These are phyloP conservation scores for Termitomyces sp. DNA, from an alignment of 768 basidiomycete genomes.

Conservation along the genomic window DNA sequence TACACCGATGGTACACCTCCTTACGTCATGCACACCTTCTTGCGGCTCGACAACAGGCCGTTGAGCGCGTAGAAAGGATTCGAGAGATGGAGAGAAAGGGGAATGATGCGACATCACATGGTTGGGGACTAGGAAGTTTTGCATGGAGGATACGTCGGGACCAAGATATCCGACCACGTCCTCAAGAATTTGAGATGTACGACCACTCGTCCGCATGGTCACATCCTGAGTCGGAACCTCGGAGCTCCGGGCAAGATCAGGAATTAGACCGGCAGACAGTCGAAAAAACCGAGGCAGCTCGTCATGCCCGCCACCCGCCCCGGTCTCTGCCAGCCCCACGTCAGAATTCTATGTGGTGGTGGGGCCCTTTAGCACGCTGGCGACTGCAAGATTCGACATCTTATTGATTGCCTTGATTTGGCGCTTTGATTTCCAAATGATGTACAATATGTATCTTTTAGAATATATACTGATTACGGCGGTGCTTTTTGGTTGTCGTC, in stretches of 20 bases:
- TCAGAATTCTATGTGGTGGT: slow-evolving; percentile 66
- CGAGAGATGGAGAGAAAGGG: slow-evolving; percentile 52
- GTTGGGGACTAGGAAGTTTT: slow-evolving; percentile 78
- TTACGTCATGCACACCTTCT: slow-evolving; percentile 68
- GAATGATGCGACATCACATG: slow-evolving; percentile 30
- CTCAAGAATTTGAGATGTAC: slow-evolving; percentile 22
- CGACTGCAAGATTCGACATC: slow-evolving; percentile 73
- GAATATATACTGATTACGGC: slow-evolving; percentile 1
- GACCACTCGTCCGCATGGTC: slow-evolving; percentile 9
- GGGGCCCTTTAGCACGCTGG: slow-evolving; percentile 76
- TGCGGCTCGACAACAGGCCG: slow-evolving; percentile 69
- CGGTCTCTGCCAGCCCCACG: slow-evolving; percentile 14
- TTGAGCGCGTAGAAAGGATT: slow-evolving; percentile 63
- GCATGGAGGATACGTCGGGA: slow-evolving; percentile 33
- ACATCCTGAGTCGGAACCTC: slow-evolving; percentile 1
- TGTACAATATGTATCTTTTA: slow-evolving; percentile 16
- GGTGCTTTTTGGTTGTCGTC: neutral
- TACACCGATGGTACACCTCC: slow-evolving; percentile 55
- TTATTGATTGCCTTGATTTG: slow-evolving; percentile 37
- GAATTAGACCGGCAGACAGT: slow-evolving; percentile 4
- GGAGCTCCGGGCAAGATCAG: neutral
- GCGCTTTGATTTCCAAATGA: slow-evolving; percentile 4
- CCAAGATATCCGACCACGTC: neutral
- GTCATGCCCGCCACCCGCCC: slow-evolving; percentile 1
- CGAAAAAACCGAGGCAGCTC: slow-evolving; percentile 1